Evolutionary conservation across 306 rosid genomes (phyloP).

Genomic region (Prunus dulcis): DNA sequence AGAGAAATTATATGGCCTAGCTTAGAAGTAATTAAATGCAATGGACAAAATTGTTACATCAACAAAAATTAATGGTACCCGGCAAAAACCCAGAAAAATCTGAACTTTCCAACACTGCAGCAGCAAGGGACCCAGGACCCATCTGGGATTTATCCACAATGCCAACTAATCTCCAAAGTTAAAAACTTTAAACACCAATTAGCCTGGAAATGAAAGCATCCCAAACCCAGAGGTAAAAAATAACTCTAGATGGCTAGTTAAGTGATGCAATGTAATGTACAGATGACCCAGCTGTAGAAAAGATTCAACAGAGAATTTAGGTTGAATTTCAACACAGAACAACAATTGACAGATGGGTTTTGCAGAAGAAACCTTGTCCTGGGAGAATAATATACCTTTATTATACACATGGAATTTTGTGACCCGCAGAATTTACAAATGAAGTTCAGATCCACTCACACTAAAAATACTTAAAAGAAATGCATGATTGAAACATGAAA

Average conservation of each 20-base stretch:
- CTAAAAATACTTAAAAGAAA: constrained; percentile 20
- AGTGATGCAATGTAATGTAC: background rate
- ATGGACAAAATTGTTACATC: constrained; percentile 15
- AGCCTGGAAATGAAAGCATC: background rate
- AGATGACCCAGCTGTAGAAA: background rate
- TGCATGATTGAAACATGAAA: constrained; percentile 34
- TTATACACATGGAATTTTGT: constrained; percentile 54
- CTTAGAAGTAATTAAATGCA: constrained; percentile 4
- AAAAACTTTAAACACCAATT: constrained; percentile 6
- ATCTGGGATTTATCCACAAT: constrained; percentile 20
- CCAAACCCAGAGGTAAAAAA: background rate
- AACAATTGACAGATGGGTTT: constrained; percentile 31
- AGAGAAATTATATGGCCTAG: constrained; percentile 6
- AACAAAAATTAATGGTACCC: constrained; percentile 13
- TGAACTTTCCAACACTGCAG: constrained; percentile 22
- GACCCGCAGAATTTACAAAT: constrained; percentile 42
- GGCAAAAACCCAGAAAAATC: constrained; percentile 19
- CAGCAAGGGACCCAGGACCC: constrained; percentile 37
- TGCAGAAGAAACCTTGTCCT: constrained; percentile 27
- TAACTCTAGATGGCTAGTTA: background rate
- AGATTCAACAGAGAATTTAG: background rate
- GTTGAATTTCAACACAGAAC: background rate
- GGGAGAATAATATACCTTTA: constrained; percentile 30
- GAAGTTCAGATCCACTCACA: constrained; percentile 54
- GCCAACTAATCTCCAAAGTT: background rate